A percentile compares a stretch with the other conserved stretches of the same genome.
These are phyloP conservation scores for Daldinia caldariorum DNA, from an alignment of 495 filamentous ascomycete species.

Conservation along the genomic window DNA sequence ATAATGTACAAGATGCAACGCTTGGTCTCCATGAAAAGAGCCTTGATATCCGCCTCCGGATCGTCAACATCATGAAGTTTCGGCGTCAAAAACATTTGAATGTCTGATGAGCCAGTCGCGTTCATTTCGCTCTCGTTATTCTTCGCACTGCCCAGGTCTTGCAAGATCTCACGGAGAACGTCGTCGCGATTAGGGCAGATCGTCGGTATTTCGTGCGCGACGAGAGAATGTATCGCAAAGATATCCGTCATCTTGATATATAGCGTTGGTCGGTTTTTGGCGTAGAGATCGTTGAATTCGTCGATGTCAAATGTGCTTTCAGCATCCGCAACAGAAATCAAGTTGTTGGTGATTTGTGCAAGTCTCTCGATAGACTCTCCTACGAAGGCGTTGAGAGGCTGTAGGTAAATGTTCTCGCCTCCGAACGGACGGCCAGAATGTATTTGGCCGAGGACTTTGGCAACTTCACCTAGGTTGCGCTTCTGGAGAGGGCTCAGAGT, in stretches of 20 bases:
- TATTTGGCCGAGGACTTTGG: conserved; percentile 89
- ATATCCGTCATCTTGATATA: conserved; percentile 99
- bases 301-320: conserved; percentile 97
- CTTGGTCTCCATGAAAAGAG: conserved; percentile 97
- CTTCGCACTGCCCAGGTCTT: conserved; percentile 94
- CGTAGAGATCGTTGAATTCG: conserved; percentile 97
- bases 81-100: conserved; percentile 88
- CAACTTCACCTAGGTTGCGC: conserved; percentile 88
- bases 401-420: conserved; percentile 92
- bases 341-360: conserved; percentile 72
- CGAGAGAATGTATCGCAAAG: conserved; percentile 91
- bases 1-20: conserved; percentile 98
- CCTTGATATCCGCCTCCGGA: conserved; percentile 89
- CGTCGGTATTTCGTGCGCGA: conserved; percentile 77
- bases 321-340: conserved; percentile 84
- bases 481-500: conserved; percentile 90
- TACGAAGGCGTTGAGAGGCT: conserved; percentile 91
- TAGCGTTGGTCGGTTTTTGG: conserved; percentile 92
- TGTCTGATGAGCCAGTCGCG: conserved; percentile 86
- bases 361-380: conserved; percentile 85
- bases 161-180: conserved; percentile 87
- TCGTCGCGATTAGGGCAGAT: conserved; percentile 86
- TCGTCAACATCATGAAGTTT: conserved; percentile 93
- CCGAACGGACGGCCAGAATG: conserved; percentile 87
- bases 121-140: conserved; percentile 93